Evolutionary conservation across 768 basidiomycete species (phyloP), one percentile per base, ranked within the genome.

Genomic region (Lentinula boryana): DNA sequence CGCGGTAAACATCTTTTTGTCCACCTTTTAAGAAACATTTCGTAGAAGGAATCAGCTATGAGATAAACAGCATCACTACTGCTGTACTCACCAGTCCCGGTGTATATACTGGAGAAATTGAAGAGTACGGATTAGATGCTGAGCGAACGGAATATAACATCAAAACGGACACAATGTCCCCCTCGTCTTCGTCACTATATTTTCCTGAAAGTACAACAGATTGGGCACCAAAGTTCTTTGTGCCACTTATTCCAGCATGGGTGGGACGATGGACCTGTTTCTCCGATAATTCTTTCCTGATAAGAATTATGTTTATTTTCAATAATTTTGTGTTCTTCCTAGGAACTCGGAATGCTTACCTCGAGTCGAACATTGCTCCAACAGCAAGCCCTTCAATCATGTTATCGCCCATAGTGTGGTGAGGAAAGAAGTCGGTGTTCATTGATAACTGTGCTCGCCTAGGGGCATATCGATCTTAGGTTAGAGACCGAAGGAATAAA

Each of bases 151-250:
- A 32, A 33, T 40, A 6, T 32, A 5, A 21, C 55, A 23, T 15
- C 7, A 3, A 48, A 9, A 68, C 74, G 56, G 61, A 78, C 78
- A 79, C 65, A 23, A 68, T 66, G 2, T 78, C 71, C 7, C 79
- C 78, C 0, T 71, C 52, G 55, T 80, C 79, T 2, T 80, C 74
- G 46, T 80, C 79, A 44, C 73, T 72, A 50, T 81, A 80, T 2
- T 73, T 71, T 5, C 72, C 70, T 13, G 75, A 77, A 2, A 78
- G 56, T 36, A 75, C 74, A 21, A 81, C 71, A 0, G 79, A 80
- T 61, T 68, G 76, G 1, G 78, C 78, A 1, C 78, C 79, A 2
- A 63, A 44, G 3, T 48, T 58, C 12, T 60, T 53, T 13, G 64
- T 64, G 3, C 73, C 73, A 36, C 69, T 68, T 35, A 80, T 80